Evolutionary conservation across 1,284 basidiomycete species (phyloP).

Genomic region (Moesziomyces sp.): DNA sequence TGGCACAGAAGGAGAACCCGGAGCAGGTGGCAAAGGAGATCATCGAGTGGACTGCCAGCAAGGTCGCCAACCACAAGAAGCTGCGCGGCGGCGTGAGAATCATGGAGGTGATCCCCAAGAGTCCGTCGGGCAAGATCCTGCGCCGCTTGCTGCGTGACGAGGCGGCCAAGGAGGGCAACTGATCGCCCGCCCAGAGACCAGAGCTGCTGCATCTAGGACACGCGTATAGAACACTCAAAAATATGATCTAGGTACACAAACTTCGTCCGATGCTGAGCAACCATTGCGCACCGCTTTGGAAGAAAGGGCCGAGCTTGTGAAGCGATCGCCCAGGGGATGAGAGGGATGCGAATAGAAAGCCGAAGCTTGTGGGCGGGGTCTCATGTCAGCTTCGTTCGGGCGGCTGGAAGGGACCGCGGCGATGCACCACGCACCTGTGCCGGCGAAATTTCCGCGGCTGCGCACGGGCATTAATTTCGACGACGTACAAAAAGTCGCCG

Average conservation of each 20-base stretch:
- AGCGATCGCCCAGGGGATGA: no score
- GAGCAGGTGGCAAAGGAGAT: conserved; percentile 59
- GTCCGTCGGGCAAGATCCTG: conserved; percentile 64
- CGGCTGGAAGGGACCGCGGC: no score
- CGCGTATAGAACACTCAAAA: not conserved
- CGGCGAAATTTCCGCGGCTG: no score
- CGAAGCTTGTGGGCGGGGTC: no score
- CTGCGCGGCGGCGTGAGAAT: conserved; percentile 65
- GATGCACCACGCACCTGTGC: no score
- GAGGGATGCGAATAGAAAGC: no score
- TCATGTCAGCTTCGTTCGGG: no score
- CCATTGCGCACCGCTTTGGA: no score
- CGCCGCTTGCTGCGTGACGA: conserved; percentile 59
- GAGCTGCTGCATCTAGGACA: not conserved
- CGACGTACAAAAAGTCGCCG: not conserved
- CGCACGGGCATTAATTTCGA: no score
- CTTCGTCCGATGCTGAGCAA: no score
- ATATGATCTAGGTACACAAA: not conserved
- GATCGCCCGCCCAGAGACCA: no score
- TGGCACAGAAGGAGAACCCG: conserved; percentile 38
- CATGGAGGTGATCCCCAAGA: conserved; percentile 60
- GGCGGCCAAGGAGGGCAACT: conserved; percentile 40
- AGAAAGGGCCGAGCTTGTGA: no score
- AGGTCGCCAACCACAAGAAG: conserved; percentile 68
- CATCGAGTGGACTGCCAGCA: conserved; percentile 59